Evolutionary conservation across 768 basidiomycete species (phyloP), one percentile per base, ranked within the genome.

Genomic region (Rhizopogon vulgaris): DNA sequence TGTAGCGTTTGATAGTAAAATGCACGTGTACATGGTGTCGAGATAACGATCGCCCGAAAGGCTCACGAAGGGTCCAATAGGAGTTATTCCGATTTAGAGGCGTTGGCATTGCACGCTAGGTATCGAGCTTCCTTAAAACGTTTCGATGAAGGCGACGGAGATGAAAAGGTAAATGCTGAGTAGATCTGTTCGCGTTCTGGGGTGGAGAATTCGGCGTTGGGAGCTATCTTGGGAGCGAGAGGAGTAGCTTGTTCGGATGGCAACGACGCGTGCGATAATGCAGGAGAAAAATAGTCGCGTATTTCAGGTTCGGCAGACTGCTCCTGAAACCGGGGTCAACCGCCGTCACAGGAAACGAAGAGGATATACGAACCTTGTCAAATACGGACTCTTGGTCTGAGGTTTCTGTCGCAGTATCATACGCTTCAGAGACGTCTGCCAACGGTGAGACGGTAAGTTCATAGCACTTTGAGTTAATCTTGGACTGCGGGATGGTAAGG

Each of bases 381-480:
- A 73, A 61, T 53, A 69, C 69, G 49, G 68, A 41, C 70, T 67
- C 18, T 68, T 66, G 28, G 70, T 60, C 25, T 64, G 65, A 17
- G 69, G 56, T 53, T 60, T 46, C 43, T 18, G 43, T 46, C 8
- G 43, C 58, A 27, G 71, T 68, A 43, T 83, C 83, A 61, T 85
- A 88, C 0, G 88, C 88, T 55, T 78, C 73, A 38, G 75, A 84
- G 43, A 90, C 82, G 65, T 90, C 87, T 36, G 88, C 88, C 58
- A 90, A 67, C 40, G 88, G 88, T 60, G 78, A 72, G 57, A 90
- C 87, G 4, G 87, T 90, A 57, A 90, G 63, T 60, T 88, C 87
- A 61, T 89, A 87, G 69, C 87, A 89, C 46, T 78, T 78, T n/a
- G 87, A 80, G 59, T 88, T 82, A 48, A 85, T 81, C 38, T 73